Evolutionary conservation across 192 early-diverging fungal species (phyloP).

Genomic region (Coemansia sp.): DNA sequence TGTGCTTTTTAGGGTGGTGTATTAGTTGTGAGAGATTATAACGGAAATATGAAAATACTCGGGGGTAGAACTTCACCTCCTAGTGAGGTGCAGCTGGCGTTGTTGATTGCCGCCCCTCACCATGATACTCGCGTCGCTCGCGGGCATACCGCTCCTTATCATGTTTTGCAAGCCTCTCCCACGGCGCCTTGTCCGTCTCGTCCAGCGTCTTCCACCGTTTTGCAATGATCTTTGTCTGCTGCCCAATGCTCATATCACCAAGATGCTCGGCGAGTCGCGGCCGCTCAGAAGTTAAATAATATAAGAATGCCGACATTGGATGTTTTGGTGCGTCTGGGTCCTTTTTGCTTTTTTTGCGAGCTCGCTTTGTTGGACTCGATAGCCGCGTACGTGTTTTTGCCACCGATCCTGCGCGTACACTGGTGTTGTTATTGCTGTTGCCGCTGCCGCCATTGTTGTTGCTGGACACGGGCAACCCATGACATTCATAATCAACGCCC

Average conservation of each 20-base stretch:
- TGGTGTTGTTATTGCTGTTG: conserved; percentile 4
- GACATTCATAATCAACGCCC: background rate
- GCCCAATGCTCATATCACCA: conserved; percentile 69
- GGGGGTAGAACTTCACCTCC: background rate
- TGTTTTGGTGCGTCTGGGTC: conserved; percentile 80
- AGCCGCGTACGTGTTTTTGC: conserved; percentile 24
- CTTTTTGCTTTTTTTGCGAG: conserved; percentile 68
- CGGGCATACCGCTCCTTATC: conserved; percentile 67
- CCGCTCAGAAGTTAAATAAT: conserved; percentile 68
- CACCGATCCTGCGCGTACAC: conserved; percentile 9
- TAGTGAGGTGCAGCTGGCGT: conserved; percentile 17
- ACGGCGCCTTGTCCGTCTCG: conserved; percentile 55
- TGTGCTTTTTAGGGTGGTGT: background rate
- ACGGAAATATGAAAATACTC: background rate
- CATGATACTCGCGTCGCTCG: conserved; percentile 59
- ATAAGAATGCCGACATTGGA: conserved; percentile 84
- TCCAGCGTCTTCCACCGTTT: conserved; percentile 56
- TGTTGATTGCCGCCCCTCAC: conserved; percentile 26
- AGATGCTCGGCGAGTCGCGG: conserved; percentile 63
- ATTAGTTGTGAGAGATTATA: background rate
- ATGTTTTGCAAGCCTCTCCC: conserved; percentile 54
- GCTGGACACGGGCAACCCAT: background rate
- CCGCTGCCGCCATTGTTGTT: background rate
- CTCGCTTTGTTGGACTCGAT: conserved; percentile 39
- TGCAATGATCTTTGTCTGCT: conserved; percentile 75